Base-by-base conservation (phyloP, 768 basidiomycete genomes). In the Suillus hirtellus region DNA sequence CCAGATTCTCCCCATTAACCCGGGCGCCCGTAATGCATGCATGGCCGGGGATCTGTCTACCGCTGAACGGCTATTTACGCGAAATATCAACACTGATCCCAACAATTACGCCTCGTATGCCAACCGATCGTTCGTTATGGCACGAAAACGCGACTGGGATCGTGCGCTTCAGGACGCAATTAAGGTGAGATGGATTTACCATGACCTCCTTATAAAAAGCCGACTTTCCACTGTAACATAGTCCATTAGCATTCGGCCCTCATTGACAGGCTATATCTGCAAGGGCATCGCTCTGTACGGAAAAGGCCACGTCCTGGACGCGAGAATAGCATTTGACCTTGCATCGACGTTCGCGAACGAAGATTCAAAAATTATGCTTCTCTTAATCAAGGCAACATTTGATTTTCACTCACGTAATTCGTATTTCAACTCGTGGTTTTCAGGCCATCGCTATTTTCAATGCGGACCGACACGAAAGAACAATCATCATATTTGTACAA, bases 1-100 rank as follows among this genome's bases (percentile, higher is more conserved):
- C 11, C n/a, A 47, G 46, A 21, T 47, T 0, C 5, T 47, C n/a
- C 2, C 10, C 1, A 21, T 47, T 2, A 12, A 21, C 0, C 0
- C 6, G 21, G 21, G 2, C 5, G 12, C 46, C 46, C 6, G 1
- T 1, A 12, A 47, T 14, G 46, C 46, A 47, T 47, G 46, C 21
- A 47, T 47, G 0, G 2, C 46, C 5, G 46, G 46, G 2, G 46
- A 47, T 14, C 21, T 47, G 46, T 14, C 21, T 21, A 47, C 46
- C 12, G 21, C 46, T 14, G 46, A 47, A 47, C 46, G 14, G 0
- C 46, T 47, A 1, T 21, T 46, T 12, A 21, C 44, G 12, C n/a
- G 44, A 21, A 11, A 46, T 2, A 21, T 46, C 10, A 21, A 46
- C 0, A 21, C 12, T 12, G n/a, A 47, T 47, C 0, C 46, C 5